Conservation (phyloP, 805 yeast species). For the Metschnikowia cerradonensis region DNA sequence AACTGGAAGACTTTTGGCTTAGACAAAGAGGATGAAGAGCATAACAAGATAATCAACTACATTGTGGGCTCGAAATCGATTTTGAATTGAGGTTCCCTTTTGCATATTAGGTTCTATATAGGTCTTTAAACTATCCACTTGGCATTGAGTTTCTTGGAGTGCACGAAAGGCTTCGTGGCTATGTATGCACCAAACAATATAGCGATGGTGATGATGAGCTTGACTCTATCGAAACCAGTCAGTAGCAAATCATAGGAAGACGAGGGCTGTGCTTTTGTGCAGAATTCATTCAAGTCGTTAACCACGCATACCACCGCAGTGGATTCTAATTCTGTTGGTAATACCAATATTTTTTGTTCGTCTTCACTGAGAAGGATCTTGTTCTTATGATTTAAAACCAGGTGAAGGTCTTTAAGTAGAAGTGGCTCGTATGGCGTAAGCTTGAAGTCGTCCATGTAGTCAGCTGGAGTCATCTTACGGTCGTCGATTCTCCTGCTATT, state of each 20-base stretch:
- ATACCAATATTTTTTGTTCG: conserved; percentile 23
- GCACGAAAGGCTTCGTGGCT: conserved; percentile 55
- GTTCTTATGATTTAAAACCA: conserved; percentile 36
- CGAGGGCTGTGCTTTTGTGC: conserved; percentile 76
- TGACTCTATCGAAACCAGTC: conserved; percentile 60
- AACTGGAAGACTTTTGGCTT: conserved; percentile 33
- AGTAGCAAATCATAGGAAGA: conserved; percentile 75
- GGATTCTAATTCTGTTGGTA: conserved; percentile 69
- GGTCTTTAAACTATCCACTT: conserved; percentile 44
- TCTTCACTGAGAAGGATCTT: conserved; percentile 19
- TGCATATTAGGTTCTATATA: not conserved
- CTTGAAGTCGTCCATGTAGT: conserved; percentile 53
- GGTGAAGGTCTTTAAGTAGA: conserved; percentile 33
- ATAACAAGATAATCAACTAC: conserved; percentile 11
- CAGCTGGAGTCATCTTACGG: conserved; percentile 46
- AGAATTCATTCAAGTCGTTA: conserved; percentile 63
- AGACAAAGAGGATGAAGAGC: conserved; percentile 14
- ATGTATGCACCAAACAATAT: conserved; percentile 45
- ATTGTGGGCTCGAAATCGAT: conserved; percentile 7
- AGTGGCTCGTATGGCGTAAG: conserved; percentile 63
- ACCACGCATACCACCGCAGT: conserved; percentile 67
- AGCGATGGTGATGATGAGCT: conserved; percentile 57
- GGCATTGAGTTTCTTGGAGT: conserved; percentile 47
- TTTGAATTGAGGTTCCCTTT: conserved; percentile 1
- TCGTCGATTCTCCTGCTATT: conserved; percentile 68